These are phyloP conservation scores for Vinca minor DNA, from an alignment of 257 asterid genomes.

Conservation along the genomic window DNA sequence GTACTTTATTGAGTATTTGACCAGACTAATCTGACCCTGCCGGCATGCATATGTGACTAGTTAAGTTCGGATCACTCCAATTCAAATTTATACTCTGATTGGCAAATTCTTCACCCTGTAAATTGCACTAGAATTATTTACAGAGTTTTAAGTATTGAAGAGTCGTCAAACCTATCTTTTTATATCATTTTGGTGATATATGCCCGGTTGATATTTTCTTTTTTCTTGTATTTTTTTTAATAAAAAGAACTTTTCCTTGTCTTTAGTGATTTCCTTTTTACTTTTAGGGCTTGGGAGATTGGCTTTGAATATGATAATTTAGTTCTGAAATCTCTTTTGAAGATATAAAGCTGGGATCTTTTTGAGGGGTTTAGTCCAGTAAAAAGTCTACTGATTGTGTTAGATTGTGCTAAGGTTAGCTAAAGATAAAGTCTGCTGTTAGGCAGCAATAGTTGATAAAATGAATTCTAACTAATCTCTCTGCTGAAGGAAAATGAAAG, in stretches of 20 bases:
- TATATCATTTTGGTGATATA: not conserved
- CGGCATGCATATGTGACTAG: no score
- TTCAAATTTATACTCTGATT: no score
- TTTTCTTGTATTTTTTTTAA: no score
- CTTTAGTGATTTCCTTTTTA: not conserved
- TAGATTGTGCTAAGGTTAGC: not conserved
- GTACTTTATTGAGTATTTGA: no score
- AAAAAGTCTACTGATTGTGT: not conserved
- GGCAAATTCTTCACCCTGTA: no score
- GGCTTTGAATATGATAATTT: not conserved
- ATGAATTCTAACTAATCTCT: not conserved
- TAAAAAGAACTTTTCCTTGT: not conserved
- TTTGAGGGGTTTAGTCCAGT: not conserved
- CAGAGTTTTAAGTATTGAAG: no score
- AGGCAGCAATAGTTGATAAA: conserved; percentile 4
- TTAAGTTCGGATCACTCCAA: no score
- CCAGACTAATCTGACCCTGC: no score
- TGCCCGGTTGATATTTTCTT: no score
- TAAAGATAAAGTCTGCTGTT: conserved; percentile 2
- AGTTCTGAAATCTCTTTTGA: not conserved
- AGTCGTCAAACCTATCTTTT: no score
- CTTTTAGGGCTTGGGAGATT: not conserved
- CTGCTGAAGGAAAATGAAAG: not conserved
- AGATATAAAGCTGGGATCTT: not conserved
- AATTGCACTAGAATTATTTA: no score